Percentiles rank a stretch among this genome's conserved stretches.
Conservation (phyloP, 306 rosid species). For the Sicyos edulis region DNA sequence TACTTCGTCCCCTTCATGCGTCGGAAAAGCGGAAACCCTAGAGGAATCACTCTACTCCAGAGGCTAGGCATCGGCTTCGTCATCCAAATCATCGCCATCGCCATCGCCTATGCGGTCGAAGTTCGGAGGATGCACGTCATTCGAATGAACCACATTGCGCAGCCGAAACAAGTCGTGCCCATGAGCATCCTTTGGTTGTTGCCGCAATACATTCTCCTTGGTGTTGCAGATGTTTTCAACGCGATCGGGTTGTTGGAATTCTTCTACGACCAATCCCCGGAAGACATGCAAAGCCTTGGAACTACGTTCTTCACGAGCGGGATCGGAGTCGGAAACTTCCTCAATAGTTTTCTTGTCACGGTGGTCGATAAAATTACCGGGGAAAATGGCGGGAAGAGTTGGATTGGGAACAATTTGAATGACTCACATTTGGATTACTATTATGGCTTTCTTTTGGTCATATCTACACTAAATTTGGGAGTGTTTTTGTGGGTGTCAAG, state of each 20-base stretch:
- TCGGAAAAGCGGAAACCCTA: slow-evolving; percentile 34
- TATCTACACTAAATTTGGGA: slow-evolving; percentile 39
- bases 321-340: slow-evolving; percentile 60
- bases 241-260: slow-evolving; percentile 61
- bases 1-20: slow-evolving; percentile 53
- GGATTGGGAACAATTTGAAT: slow-evolving; percentile 64
- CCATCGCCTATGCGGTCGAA: slow-evolving; percentile 44
- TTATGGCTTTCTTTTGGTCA: slow-evolving; percentile 53
- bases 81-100: slow-evolving; percentile 46
- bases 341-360: slow-evolving; percentile 50
- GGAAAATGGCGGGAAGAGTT: slow-evolving; percentile 39
- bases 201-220: slow-evolving; percentile 58
- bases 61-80: slow-evolving; percentile 44
- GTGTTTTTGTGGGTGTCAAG: slow-evolving; percentile 45
- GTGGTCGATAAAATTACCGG: slow-evolving; percentile 44
- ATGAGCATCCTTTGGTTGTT: slow-evolving; percentile 70
- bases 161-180: slow-evolving; percentile 50
- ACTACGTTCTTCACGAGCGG: slow-evolving; percentile 69
- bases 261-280: slow-evolving; percentile 77
- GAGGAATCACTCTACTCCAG: slow-evolving; percentile 55
- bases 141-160: slow-evolving; percentile 28
- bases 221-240: slow-evolving; percentile 54
- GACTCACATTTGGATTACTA: slow-evolving; percentile 59
- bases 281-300: slow-evolving; percentile 71
- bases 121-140: slow-evolving; percentile 43